Conservation (phyloP, 768 basidiomycete genomes). For the Suillus alpinus region DNA sequence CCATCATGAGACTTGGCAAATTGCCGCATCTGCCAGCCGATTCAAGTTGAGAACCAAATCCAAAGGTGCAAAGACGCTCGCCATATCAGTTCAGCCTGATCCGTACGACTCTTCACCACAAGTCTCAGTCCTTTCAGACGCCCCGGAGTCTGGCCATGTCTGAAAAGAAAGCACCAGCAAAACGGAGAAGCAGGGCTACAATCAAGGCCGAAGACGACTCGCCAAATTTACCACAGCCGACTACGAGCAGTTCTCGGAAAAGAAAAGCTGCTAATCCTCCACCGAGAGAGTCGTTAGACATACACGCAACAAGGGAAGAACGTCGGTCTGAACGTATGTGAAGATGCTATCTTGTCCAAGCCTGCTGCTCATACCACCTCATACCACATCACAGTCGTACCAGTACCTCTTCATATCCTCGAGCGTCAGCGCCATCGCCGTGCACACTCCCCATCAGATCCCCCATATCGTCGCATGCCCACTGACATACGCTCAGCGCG, state of each 20-base stretch:
- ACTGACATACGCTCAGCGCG: conserved; percentile 25
- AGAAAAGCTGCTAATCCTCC: conserved; percentile 19
- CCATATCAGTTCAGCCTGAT: conserved; percentile 24
- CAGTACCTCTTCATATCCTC: conserved; percentile 17
- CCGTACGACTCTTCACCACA: conserved; percentile 14
- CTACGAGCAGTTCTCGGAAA: conserved; percentile 18
- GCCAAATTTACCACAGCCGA: conserved; percentile 1
- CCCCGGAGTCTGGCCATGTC: conserved; percentile 21
- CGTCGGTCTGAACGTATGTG: conserved; percentile 26
- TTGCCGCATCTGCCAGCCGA: conserved; percentile 16
- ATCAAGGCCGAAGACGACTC: conserved; percentile 9
- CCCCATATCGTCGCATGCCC: conserved; percentile 23
- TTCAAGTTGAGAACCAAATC: not conserved
- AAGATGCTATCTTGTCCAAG: conserved; percentile 3
- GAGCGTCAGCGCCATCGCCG: conserved; percentile 28
- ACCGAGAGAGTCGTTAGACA: conserved; percentile 10
- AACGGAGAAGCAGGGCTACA: conserved; percentile 15
- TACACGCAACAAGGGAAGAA: conserved; percentile 19
- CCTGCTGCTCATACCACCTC: conserved; percentile 13
- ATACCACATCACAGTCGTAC: conserved; percentile 12
- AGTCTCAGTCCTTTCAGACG: conserved; percentile 6
- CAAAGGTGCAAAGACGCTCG: conserved; percentile 19
- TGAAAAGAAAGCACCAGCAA: conserved; percentile 22
- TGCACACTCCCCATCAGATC: conserved; percentile 14
- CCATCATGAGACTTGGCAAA: not conserved